Percentiles rank a stretch among this genome's conserved stretches.
Evolutionary conservation across 2,329 filamentous ascomycete species (phyloP).

Genomic region (Arthrobotrys megalospora): DNA sequence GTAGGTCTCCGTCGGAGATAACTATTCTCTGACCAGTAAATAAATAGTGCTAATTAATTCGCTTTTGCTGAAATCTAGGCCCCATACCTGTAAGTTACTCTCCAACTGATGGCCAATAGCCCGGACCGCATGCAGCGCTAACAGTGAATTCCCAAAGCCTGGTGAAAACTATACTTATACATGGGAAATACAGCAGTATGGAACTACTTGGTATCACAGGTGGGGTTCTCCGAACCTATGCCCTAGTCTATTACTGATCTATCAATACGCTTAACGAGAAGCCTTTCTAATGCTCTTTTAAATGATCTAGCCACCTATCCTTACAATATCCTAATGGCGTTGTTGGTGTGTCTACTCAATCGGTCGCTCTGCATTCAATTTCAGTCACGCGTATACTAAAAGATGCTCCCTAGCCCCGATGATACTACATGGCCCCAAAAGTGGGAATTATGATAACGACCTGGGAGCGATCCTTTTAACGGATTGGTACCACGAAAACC

Average conservation of each 20-base stretch:
- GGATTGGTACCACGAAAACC: constrained; percentile 76
- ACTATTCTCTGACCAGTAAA: neutral
- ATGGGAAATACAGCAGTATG: constrained; percentile 36
- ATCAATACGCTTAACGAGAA: neutral
- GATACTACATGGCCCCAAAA: constrained; percentile 75
- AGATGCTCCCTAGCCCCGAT: constrained; percentile 67
- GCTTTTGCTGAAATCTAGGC: constrained; percentile 18
- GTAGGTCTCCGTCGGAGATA: constrained; percentile 61
- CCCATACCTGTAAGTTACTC: constrained; percentile 67
- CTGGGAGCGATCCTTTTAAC: constrained; percentile 74
- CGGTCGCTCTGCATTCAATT: neutral
- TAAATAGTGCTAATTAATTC: neutral
- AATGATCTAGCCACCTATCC: constrained; percentile 69
- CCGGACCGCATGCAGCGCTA: neutral
- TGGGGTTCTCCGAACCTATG: neutral
- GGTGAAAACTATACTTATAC: constrained; percentile 4
- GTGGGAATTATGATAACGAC: constrained; percentile 76
- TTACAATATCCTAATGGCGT: constrained; percentile 74
- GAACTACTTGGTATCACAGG: constrained; percentile 46
- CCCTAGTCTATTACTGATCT: neutral
- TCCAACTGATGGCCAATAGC: too few species aligned
- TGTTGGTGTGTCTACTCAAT: constrained; percentile 67
- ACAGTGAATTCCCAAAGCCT: neutral
- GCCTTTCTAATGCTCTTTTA: neutral
- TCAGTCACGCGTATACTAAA: neutral